Evolutionary conservation across 2,329 filamentous ascomycete genomes (phyloP), one percentile per base, ranked within the genome.

Genomic region (Aspergillus puulaauensis): DNA sequence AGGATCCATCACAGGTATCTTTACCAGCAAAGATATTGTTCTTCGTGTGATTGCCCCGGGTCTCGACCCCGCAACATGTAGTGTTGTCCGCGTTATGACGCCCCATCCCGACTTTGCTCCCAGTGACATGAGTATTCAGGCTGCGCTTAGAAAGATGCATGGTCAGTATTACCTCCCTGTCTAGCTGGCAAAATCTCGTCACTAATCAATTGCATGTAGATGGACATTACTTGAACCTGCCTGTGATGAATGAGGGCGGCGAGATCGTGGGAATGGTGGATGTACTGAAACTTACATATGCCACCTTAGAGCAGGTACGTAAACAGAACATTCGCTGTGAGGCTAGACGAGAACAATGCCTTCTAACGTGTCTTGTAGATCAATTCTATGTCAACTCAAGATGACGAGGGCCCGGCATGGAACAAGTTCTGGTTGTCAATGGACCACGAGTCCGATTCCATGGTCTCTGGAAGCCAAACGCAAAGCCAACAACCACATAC

Each of bases 241-340:
- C 95, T 8, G 95, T 99, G 62, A 99, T 99, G 95, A 97, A 97
- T 75, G 92, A 96, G 65, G 84, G 86, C 61, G 95, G 93, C 63
- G 95, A 99, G 77, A 99, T 99, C 71, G 95, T 99, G 58, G 95
- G 95, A 69, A 99, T 99, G 95, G 95, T 99, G 24, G 95, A 99
- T 76, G 95, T 99, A 58, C 85, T 99, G 61, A 98, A 98, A 80
- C 83, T 99, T 70, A 99, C 95, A 21, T 99, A 99, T 76, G 95
- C 95, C 50, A 99, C 95, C 5, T 84, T 99, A 53, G 95, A 99
- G 77, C 93, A 97, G 80, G 92, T 96, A 77, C 53, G 75, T 66
- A 47, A 47, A 44, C 54, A 23, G 11, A 11, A 15, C 3, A 15
- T 61, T 37, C 46, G 8, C 58, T 8, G 15, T 8, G 39, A 3